These are phyloP conservation scores for Ophidiomyces ophidiicola DNA, from an alignment of 2,329 filamentous ascomycete species.

Conservation along the genomic window DNA sequence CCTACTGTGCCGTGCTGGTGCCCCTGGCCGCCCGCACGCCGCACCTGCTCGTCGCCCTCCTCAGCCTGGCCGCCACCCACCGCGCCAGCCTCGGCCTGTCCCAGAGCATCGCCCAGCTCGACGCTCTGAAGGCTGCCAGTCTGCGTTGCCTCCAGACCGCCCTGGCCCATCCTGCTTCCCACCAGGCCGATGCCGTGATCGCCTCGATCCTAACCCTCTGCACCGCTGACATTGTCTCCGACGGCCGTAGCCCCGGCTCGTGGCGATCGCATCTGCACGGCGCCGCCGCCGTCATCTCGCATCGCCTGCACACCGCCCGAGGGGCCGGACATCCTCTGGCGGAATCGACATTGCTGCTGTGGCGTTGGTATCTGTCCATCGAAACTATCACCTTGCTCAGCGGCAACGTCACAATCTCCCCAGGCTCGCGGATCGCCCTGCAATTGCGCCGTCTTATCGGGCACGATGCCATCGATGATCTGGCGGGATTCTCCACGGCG, in stretches of 20 bases:
- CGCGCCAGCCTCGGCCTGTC: conserved; percentile 27
- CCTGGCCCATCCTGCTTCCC: conserved; percentile 7
- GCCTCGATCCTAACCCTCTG: conserved; percentile 16
- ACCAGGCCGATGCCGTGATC: conserved; percentile 13
- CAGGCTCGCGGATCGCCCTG: conserved; percentile 8
- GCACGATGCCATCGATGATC: conserved; percentile 15
- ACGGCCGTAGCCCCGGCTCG: conserved; percentile 14
- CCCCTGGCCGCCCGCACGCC: conserved; percentile 18
- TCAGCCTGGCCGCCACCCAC: conserved; percentile 18
- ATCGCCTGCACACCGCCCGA: conserved; percentile 12
- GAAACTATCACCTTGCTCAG: conserved; percentile 15
- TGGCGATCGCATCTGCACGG: conserved; percentile 17
- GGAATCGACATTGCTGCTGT: conserved; percentile 13
- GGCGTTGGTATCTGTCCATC: conserved; percentile 17
- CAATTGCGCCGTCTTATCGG: conserved; percentile 11
- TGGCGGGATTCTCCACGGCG: conserved; percentile 15
- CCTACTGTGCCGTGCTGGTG: conserved; percentile 16
- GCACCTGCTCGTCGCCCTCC: conserved; percentile 15
- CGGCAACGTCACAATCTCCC: conserved; percentile 13
- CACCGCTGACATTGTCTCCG: conserved; percentile 14
- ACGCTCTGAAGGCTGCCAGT: conserved; percentile 10
- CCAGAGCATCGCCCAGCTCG: conserved; percentile 21
- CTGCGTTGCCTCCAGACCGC: conserved; percentile 12
- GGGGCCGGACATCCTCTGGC: conserved; percentile 5
- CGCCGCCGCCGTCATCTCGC: conserved; percentile 14